Conservation (phyloP, 1,284 basidiomycete genomes). For the Coniferiporia sulphurascens region DNA sequence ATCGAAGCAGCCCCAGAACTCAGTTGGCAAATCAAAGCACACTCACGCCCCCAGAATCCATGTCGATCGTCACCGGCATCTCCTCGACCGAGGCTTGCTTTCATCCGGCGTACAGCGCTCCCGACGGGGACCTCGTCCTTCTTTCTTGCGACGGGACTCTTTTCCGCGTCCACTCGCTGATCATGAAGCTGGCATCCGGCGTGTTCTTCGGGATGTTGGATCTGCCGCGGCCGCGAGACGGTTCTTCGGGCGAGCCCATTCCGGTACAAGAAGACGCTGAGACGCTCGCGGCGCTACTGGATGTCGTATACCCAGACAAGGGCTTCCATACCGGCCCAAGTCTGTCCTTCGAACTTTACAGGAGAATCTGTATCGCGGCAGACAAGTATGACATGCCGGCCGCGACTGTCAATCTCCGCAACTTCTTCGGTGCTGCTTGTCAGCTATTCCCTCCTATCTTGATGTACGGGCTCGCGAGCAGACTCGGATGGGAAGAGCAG, state of each 20-base stretch:
- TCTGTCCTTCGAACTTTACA: neutral
- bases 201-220: constrained; percentile 7
- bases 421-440: neutral
- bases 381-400: constrained; percentile 9
- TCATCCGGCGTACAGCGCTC: neutral
- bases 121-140: constrained; percentile 12
- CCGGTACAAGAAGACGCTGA: neutral
- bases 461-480: neutral
- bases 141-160: constrained; percentile 3
- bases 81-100: neutral
- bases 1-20: too few relatives aligned
- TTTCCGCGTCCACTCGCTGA: constrained; percentile 15
- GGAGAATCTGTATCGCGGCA: neutral
- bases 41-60: neutral
- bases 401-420: neutral
- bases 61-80: neutral
- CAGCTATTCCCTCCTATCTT: neutral
- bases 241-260: constrained; percentile 2
- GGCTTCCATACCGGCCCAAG: neutral
- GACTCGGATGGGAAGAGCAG: constrained; percentile 6
- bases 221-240: neutral
- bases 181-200: constrained; percentile 10
- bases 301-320: constrained; percentile 11
- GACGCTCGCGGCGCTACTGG: constrained; percentile 1
- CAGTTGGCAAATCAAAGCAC: too few relatives aligned